Percentiles rank a stretch among this genome's conserved stretches.
Conservation (phyloP, 805 yeast species). For the Ogataea neopini region DNA sequence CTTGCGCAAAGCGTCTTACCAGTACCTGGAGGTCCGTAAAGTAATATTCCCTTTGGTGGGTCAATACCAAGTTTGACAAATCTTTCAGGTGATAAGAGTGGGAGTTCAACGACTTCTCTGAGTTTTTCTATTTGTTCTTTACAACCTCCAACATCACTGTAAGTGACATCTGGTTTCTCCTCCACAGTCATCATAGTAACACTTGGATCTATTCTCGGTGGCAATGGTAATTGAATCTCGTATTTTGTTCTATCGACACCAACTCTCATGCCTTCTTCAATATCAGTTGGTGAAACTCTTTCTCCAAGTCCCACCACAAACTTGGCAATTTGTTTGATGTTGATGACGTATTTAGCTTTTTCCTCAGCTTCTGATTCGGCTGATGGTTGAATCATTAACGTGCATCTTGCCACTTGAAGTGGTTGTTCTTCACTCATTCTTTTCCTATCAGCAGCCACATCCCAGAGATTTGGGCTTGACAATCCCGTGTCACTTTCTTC, state of each 20-base stretch:
- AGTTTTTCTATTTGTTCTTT: conserved; percentile 97
- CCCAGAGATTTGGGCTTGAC: conserved; percentile 97
- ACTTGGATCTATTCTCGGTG: conserved; percentile 96
- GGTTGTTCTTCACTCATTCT: conserved; percentile 94
- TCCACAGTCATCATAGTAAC: conserved; percentile 99
- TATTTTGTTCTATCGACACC: conserved; percentile 98
- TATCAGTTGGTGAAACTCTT: conserved; percentile 96
- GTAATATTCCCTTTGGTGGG: conserved; percentile 96
- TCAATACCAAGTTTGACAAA: conserved; percentile 96
- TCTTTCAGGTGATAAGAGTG: conserved; percentile 91
- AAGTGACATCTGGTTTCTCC: conserved; percentile 98
- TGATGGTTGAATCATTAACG: conserved; percentile 81
- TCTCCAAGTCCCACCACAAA: conserved; percentile 97
- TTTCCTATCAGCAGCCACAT: conserved; percentile 92
- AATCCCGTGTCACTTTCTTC: conserved; percentile 98
- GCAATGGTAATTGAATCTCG: conserved; percentile 94
- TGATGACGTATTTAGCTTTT: conserved; percentile 90
- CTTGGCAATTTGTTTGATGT: conserved; percentile 96
- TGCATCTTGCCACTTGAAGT: conserved; percentile 96
- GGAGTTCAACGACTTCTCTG: conserved; percentile 94
- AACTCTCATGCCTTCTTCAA: conserved; percentile 99
- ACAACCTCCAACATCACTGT: conserved; percentile 97
- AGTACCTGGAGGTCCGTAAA: conserved; percentile 99
- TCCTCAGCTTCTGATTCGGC: conserved; percentile 56
- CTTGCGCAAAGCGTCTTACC: conserved; percentile 98